phyloP scores from a whole-genome alignment of 1,139 yeast genomes.

The Schwanniomyces etchellsii region DNA sequence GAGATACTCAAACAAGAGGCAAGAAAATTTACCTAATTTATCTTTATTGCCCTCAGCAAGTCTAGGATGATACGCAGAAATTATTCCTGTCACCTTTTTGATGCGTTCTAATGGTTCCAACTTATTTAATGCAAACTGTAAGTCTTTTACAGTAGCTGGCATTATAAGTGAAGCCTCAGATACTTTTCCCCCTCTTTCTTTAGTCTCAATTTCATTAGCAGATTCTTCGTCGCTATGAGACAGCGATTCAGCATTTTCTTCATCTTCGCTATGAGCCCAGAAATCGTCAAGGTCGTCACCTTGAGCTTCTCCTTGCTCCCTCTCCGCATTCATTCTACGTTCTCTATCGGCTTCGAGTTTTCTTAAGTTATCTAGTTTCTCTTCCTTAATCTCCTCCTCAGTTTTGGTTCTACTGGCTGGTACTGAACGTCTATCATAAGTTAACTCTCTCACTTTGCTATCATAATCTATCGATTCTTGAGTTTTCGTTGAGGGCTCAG shows the following conservation, averaged over 20 bases:
- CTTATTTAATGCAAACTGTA: conserved; percentile 29
- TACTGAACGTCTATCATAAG: conserved; percentile 79
- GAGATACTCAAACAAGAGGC: conserved; percentile 60
- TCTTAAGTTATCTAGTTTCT: conserved; percentile 59
- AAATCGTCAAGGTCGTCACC: conserved; percentile 67
- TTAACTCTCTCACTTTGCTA: conserved; percentile 68
- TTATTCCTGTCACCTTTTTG: conserved; percentile 45
- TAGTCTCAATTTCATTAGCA: conserved; percentile 6
- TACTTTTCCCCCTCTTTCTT: conserved; percentile 4
- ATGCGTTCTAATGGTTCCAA: conserved; percentile 26
- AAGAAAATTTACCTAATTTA: conserved; percentile 59
- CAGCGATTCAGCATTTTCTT: conserved; percentile 9
- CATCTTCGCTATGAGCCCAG: conserved; percentile 47
- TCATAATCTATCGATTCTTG: conserved; percentile 63
- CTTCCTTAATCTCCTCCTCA: conserved; percentile 72
- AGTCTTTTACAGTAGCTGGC: conserved; percentile 59
- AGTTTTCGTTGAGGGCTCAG: conserved; percentile 20
- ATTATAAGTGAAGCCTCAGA: conserved; percentile 15
- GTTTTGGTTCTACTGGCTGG: conserved; percentile 98
- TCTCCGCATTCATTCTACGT: conserved; percentile 78
- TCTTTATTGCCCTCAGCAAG: conserved; percentile 79
- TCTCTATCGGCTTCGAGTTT: conserved; percentile 71
- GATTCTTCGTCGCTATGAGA: conserved; percentile 17
- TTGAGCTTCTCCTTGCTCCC: conserved; percentile 45
- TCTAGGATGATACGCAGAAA: conserved; percentile 66